These are phyloP conservation scores for Annulohypoxylon moriforme DNA, from an alignment of 495 filamentous ascomycete species.

Conservation along the genomic window DNA sequence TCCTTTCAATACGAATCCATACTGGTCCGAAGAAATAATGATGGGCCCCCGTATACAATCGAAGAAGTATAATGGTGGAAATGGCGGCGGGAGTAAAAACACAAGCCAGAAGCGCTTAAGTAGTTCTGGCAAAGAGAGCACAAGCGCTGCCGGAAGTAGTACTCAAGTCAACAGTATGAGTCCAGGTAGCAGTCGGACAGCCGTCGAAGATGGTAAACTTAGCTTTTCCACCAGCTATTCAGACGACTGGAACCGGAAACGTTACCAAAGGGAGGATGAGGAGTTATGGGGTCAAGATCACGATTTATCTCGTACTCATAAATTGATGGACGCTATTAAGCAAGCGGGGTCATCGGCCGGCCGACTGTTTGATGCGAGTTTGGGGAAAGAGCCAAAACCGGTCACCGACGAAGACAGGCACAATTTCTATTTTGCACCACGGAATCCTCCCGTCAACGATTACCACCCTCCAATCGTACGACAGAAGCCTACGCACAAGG, in stretches of 20 bases:
- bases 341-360: constrained; percentile 63
- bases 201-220: constrained; percentile 34
- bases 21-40: constrained; percentile 85
- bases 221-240: constrained; percentile 49
- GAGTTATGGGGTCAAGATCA: constrained; percentile 80
- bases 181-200: constrained; percentile 33
- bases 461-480: constrained; percentile 88
- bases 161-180: constrained; percentile 43
- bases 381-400: constrained; percentile 51
- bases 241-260: constrained; percentile 76
- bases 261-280: constrained; percentile 88
- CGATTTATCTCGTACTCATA: constrained; percentile 55
- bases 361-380: constrained; percentile 57
- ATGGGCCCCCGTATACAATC: constrained; percentile 77
- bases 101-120: constrained; percentile 65
- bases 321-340: constrained; percentile 62
- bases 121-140: constrained; percentile 54
- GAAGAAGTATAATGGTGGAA: constrained; percentile 66
- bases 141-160: constrained; percentile 49
- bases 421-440: constrained; percentile 71
- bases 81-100: constrained; percentile 59
- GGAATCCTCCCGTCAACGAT: constrained; percentile 85
- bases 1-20: constrained; percentile 84
- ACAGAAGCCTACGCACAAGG: constrained; percentile 71
- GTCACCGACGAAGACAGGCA: constrained; percentile 58